Evolutionary conservation across 1,139 yeast genomes (phyloP).

Genomic region (Yamadazyma triangularis): DNA sequence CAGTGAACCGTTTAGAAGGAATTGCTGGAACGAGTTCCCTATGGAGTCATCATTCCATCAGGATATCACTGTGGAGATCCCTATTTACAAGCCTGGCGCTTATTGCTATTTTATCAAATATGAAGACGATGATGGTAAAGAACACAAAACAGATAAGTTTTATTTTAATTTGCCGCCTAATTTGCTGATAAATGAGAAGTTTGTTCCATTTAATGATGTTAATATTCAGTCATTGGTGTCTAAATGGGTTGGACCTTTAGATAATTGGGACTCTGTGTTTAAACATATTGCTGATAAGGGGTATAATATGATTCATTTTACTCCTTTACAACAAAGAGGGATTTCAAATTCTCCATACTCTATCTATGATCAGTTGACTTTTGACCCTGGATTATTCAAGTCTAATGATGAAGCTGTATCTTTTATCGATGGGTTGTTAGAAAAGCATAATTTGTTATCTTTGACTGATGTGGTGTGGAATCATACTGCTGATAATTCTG

Average conservation of each 20-base stretch:
- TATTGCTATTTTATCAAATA: conserved; percentile 64
- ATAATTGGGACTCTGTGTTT: conserved; percentile 64
- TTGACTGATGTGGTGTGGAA: conserved; percentile 92
- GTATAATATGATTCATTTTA: conserved; percentile 93
- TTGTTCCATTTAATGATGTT: conserved; percentile 72
- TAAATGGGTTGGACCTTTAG: conserved; percentile 79
- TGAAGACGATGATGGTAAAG: conserved; percentile 25
- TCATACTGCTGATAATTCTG: conserved; percentile 89
- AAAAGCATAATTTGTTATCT: conserved; percentile 59
- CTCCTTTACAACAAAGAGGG: conserved; percentile 89
- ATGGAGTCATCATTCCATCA: conserved; percentile 49
- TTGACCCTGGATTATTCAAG: conserved; percentile 65
- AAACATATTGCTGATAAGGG: conserved; percentile 63
- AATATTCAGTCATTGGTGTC: conserved; percentile 83
- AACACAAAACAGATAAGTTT: conserved; percentile 46
- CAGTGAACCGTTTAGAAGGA: conserved; percentile 48
- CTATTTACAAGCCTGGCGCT: conserved; percentile 73
- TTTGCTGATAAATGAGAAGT: conserved; percentile 50
- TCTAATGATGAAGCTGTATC: conserved; percentile 27
- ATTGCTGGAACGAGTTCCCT: conserved; percentile 45
- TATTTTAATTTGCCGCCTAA: conserved; percentile 84
- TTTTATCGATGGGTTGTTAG: conserved; percentile 37
- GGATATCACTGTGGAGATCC: conserved; percentile 59
- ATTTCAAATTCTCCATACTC: conserved; percentile 90
- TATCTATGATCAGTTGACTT: conserved; percentile 75